phyloP scores from a whole-genome alignment of 805 yeast genomes.

The Candida suzukii region DNA sequence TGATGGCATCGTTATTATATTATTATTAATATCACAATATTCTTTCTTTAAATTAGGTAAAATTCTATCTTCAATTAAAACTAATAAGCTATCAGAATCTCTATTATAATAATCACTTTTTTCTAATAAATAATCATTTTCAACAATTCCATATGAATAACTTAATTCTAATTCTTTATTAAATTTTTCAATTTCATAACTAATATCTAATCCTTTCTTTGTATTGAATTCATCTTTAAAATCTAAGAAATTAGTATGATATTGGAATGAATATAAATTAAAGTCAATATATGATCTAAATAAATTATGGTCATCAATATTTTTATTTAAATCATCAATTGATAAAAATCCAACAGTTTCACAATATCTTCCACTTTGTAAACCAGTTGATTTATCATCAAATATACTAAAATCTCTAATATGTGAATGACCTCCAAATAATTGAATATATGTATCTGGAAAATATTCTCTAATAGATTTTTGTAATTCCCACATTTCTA shows the following conservation, averaged over 20 bases:
- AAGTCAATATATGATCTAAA: conserved; percentile 78
- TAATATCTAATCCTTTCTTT: conserved; percentile 40
- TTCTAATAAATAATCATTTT: conserved; percentile 56
- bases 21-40: background rate
- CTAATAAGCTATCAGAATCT: conserved; percentile 50
- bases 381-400: conserved; percentile 62
- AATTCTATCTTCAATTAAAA: conserved; percentile 17
- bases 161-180: conserved; percentile 48
- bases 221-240: conserved; percentile 40
- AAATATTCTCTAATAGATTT: conserved; percentile 44
- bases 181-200: conserved; percentile 33
- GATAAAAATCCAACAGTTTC: conserved; percentile 92
- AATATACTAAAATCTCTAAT: conserved; percentile 72
- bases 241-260: conserved; percentile 40
- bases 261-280: conserved; percentile 60
- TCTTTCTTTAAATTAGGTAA: background rate
- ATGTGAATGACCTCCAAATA: conserved; percentile 93
- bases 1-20: conserved; percentile 18
- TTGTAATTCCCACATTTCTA: conserved; percentile 44
- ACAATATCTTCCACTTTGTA: conserved; percentile 91
- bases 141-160: conserved; percentile 57
- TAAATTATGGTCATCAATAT: conserved; percentile 16
- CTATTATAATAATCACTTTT: conserved; percentile 50
- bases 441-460: conserved; percentile 66
- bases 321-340: conserved; percentile 29